Evolutionary conservation across 2,329 filamentous ascomycete species (phyloP).

Genomic region (Cladosporium sp.): DNA sequence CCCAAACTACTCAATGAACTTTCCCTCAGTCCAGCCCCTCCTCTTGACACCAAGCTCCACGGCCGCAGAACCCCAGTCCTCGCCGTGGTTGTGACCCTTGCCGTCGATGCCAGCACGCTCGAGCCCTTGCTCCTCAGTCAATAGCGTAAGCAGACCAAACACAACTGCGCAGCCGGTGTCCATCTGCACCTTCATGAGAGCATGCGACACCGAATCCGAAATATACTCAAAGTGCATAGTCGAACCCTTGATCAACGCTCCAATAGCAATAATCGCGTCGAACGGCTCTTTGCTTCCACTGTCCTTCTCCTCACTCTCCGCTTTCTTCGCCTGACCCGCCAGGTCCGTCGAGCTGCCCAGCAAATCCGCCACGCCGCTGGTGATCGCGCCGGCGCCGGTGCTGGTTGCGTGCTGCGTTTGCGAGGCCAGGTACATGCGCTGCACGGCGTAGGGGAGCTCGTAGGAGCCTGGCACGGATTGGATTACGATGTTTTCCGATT

Average conservation of each 20-base stretch:
- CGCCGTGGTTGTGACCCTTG: constrained; percentile 80
- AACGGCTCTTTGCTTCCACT: constrained; percentile 58
- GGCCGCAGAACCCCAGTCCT: constrained; percentile 92
- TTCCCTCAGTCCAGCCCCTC: constrained; percentile 74
- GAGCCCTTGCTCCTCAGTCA: constrained; percentile 82
- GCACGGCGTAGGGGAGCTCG: constrained; percentile 87
- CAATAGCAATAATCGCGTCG: constrained; percentile 91
- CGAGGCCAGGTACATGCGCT: constrained; percentile 58
- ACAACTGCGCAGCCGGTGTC: constrained; percentile 86
- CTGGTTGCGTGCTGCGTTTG: constrained; percentile 65
- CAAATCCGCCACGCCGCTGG: constrained; percentile 35
- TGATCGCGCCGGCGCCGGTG: constrained; percentile 32
- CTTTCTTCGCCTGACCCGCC: neutral
- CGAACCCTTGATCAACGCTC: constrained; percentile 95
- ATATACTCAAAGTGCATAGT: constrained; percentile 99
- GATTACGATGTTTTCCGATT: constrained; percentile 79
- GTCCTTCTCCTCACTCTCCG: constrained; percentile 21
- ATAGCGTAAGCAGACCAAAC: constrained; percentile 85
- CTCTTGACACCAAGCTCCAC: constrained; percentile 92
- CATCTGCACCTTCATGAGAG: constrained; percentile 89
- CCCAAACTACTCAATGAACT: constrained; percentile 42
- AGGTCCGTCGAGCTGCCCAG: constrained; percentile 61
- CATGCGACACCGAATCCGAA: constrained; percentile 81
- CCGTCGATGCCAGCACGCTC: constrained; percentile 70
- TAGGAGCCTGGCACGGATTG: constrained; percentile 91